These are phyloP conservation scores for Aspergillus sp. DNA, from an alignment of 2,329 filamentous ascomycete genomes.

Conservation along the genomic window DNA sequence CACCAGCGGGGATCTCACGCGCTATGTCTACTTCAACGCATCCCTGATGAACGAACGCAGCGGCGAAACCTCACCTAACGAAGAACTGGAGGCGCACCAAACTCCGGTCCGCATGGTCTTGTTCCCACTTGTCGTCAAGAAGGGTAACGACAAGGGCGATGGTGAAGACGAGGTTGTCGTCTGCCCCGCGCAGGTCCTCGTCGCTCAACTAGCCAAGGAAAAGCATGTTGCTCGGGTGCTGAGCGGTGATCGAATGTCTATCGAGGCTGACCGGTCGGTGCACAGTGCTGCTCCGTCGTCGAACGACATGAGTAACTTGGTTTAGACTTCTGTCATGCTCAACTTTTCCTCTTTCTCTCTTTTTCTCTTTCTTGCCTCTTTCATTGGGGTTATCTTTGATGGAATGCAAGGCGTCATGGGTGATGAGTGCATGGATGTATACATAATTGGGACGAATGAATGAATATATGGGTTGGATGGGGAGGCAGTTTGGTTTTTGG, in stretches of 20 bases:
- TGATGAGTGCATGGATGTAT: background rate
- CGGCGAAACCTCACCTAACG: slow-evolving; percentile 56
- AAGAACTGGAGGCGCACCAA: slow-evolving; percentile 67
- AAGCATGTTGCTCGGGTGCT: slow-evolving; percentile 27
- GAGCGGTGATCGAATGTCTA: slow-evolving; percentile 37
- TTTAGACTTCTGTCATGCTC: slow-evolving; percentile 10
- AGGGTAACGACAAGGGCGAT: slow-evolving; percentile 76
- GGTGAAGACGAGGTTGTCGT: slow-evolving; percentile 94
- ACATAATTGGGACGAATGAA: too few relatives aligned
- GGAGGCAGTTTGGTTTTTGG: too few relatives aligned
- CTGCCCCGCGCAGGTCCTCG: slow-evolving; percentile 85
- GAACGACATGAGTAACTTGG: slow-evolving; percentile 22
- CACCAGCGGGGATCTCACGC: slow-evolving; percentile 77
- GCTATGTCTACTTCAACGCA: slow-evolving; percentile 85
- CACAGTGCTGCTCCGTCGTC: slow-evolving; percentile 38
- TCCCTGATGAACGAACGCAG: slow-evolving; percentile 90
- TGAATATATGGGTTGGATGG: too few relatives aligned
- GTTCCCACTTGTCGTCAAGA: slow-evolving; percentile 94
- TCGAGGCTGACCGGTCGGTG: slow-evolving; percentile 31
- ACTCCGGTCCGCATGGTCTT: slow-evolving; percentile 84
- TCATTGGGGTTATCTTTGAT: background rate
- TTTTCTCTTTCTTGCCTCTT: slow-evolving; percentile 1
- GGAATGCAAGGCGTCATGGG: slow-evolving; percentile 1
- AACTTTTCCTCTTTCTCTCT: slow-evolving; percentile 6
- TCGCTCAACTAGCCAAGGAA: slow-evolving; percentile 50